Evolutionary conservation across 2,329 filamentous ascomycete genomes (phyloP).

Genomic region (Penicillium sp.): DNA sequence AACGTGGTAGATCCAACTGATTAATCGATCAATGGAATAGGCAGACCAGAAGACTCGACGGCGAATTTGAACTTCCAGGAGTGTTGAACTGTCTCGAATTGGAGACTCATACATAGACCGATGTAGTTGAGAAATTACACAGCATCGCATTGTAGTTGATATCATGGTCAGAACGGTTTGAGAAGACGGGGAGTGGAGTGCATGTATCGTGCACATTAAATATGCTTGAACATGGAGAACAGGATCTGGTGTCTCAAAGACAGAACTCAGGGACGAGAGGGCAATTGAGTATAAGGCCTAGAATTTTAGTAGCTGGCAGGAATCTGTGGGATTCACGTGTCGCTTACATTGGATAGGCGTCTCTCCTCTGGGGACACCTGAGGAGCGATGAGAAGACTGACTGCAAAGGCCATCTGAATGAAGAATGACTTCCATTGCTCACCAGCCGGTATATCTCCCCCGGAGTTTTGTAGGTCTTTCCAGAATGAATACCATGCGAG

Average conservation of each 20-base stretch:
- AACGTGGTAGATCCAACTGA: slow-evolving; percentile 19
- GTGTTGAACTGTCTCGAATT: slow-evolving; percentile 2
- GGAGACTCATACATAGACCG: slow-evolving; percentile 8
- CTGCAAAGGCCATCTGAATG: slow-evolving; percentile 10
- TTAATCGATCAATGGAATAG: slow-evolving; percentile 16
- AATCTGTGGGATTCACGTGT: background rate
- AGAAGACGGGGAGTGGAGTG: slow-evolving; percentile 17
- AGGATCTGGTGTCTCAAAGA: slow-evolving; percentile 6
- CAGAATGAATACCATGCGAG: slow-evolving; percentile 13
- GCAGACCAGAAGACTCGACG: slow-evolving; percentile 19
- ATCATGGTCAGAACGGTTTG: slow-evolving; percentile 16
- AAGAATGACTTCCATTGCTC: slow-evolving; percentile 16
- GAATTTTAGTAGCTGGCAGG: background rate
- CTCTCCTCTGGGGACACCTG: background rate
- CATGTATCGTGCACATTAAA: slow-evolving; percentile 15
- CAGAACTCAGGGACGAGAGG: slow-evolving; percentile 1
- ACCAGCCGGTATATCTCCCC: background rate
- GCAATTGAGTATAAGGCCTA: slow-evolving; percentile 13
- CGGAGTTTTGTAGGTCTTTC: slow-evolving; percentile 1
- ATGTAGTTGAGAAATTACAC: slow-evolving; percentile 15
- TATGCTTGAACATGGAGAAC: slow-evolving; percentile 17
- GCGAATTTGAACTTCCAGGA: slow-evolving; percentile 13
- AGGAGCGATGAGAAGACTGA: background rate
- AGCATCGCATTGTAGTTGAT: slow-evolving; percentile 15
- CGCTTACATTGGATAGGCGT: slow-evolving; percentile 1